Evolutionary conservation across 345 rosid genomes (phyloP), one percentile per base, ranked within the genome.

Genomic region (Lepidium didymum): DNA sequence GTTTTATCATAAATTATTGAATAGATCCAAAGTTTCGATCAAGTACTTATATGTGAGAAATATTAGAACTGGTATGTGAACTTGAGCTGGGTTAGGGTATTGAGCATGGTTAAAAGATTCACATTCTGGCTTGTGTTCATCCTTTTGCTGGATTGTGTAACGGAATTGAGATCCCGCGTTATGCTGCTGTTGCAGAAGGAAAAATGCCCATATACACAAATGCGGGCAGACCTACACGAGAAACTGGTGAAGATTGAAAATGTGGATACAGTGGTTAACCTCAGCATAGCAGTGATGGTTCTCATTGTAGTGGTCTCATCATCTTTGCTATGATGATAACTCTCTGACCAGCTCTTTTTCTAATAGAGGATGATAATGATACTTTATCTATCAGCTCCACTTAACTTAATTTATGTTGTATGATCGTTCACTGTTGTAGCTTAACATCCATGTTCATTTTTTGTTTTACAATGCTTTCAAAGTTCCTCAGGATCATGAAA

Each of bases 261-360:
- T 58, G 71, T 69, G 0, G 96, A 92, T 70, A 70, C 78, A 43
- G 69, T 88, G 62, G 85, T 88, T 67, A 81, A 81, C 57, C 84
- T 77, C 44, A 87, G 97, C 64, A 63, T 93, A 78, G 62, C 74
- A 10, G 65, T 79, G 49, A 85, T 88, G 88, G 52, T 88, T 79
- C 72, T 75, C 16, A 23, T 55, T 55, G 78, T 55, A 61, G 13
- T 54, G 46, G 27, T 68, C 1, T 68, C 78, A 23, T 68, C 78
- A 40, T 68, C 58, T 19, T 55, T 68, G 65, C 35, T 75, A 54
- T 19, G 51, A 40, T 52, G 73, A 67, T 38, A 46, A 53, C 19
- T 51, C 11, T 31, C 5, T 21, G 55, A 62, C 19, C 68, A 70
- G 52, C 25, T 70, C 61, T 51, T 3, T 4, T 29, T 29, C 6